These are phyloP conservation scores for Apiospora arundinis DNA, from an alignment of 2,329 filamentous ascomycete genomes.

Conservation along the genomic window DNA sequence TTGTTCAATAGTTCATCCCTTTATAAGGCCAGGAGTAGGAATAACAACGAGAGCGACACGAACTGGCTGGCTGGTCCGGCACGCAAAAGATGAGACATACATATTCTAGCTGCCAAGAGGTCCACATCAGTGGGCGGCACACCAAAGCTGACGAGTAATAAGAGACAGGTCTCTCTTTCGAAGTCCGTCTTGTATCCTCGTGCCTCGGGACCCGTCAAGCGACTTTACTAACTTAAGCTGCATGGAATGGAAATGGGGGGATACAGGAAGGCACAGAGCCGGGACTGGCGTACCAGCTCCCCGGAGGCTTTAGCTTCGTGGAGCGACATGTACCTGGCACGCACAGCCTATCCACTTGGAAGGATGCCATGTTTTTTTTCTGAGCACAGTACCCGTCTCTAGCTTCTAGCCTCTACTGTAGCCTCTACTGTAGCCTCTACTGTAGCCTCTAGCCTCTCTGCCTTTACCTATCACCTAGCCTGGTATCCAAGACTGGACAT, in stretches of 20 bases:
- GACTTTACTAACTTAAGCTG: not conserved
- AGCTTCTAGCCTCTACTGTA: too few relatives aligned
- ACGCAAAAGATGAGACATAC: not conserved
- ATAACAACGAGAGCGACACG: not conserved
- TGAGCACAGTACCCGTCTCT: not conserved
- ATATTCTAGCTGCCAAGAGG: not conserved
- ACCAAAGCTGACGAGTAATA: not conserved
- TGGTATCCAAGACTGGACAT: not conserved
- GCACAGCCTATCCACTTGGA: not conserved
- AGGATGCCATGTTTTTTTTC: not conserved
- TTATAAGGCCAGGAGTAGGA: not conserved
- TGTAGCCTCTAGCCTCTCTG: too few relatives aligned
- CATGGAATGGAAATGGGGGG: not conserved
- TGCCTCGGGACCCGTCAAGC: slow-evolving; percentile 2
- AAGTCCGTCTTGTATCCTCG: not conserved
- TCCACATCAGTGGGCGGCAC: not conserved
- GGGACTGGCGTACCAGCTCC: slow-evolving; percentile 8
- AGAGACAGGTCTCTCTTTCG: not conserved
- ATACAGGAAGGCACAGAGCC: not conserved
- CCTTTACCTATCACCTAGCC: too few relatives aligned
- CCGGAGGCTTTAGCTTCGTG: slow-evolving; percentile 4
- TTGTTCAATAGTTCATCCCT: slow-evolving; percentile 4
- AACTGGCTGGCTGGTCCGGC: not conserved
- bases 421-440: too few relatives aligned
- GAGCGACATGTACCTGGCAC: not conserved